phyloP scores from a whole-genome alignment of 2,329 filamentous ascomycete species.

The Daldinia sp. region DNA sequence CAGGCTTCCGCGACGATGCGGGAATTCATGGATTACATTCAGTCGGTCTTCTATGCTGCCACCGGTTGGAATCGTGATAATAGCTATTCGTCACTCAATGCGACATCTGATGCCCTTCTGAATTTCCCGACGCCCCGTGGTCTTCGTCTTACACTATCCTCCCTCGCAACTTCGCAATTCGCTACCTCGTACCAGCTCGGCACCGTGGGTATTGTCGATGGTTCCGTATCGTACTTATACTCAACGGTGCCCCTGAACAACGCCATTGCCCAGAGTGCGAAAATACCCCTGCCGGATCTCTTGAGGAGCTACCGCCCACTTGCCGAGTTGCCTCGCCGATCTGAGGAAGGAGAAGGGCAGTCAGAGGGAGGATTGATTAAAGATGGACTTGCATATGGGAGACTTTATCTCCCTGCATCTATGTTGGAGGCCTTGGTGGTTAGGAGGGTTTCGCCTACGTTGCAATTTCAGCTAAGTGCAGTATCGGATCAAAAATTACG shows the following conservation, averaged over 20 bases:
- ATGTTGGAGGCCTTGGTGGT: conserved; percentile 89
- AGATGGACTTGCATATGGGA: conserved; percentile 78
- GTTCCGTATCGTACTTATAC: conserved; percentile 97
- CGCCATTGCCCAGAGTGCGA: conserved; percentile 75
- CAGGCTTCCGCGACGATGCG: conserved; percentile 70
- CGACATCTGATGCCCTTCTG: conserved; percentile 85
- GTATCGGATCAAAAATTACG: conserved; percentile 78
- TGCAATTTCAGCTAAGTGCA: conserved; percentile 83
- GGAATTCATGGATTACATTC: conserved; percentile 97
- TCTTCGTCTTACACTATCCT: conserved; percentile 87
- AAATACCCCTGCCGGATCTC: conserved; percentile 80
- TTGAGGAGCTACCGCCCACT: conserved; percentile 87
- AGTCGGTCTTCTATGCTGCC: conserved; percentile 87
- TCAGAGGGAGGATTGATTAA: conserved; percentile 31
- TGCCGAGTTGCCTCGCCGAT: conserved; percentile 64
- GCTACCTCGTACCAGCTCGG: conserved; percentile 94
- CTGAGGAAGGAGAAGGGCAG: conserved; percentile 29
- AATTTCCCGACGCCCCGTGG: conserved; percentile 89
- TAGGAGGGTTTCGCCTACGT: conserved; percentile 78
- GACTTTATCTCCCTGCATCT: conserved; percentile 85
- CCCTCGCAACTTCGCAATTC: conserved; percentile 91
- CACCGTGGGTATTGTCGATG: conserved; percentile 90
- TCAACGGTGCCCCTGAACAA: conserved; percentile 82
- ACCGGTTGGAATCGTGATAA: conserved; percentile 93
- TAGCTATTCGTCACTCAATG: conserved; percentile 87